Evolutionary conservation across 2,329 filamentous ascomycete genomes (phyloP).

Genomic region (Pyrenochaeta sp.): DNA sequence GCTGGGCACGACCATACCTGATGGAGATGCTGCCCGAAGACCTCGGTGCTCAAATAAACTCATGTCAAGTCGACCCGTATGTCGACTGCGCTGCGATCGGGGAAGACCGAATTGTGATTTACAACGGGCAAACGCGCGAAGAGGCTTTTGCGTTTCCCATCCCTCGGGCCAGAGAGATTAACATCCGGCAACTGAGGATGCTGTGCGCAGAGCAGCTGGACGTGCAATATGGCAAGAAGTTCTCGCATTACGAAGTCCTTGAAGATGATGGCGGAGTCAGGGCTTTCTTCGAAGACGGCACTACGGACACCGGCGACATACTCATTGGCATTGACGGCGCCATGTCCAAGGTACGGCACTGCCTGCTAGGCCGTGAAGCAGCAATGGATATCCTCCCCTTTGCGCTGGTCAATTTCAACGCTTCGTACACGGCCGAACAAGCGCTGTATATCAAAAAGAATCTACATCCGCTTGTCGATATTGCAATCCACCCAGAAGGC

Average conservation of each 20-base stretch:
- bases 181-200: slow-evolving; percentile 47
- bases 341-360: slow-evolving; percentile 35
- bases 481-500: slow-evolving; percentile 40
- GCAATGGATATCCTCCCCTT: slow-evolving; percentile 34
- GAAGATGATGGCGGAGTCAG: slow-evolving; percentile 35
- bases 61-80: slow-evolving; percentile 44
- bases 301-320: slow-evolving; percentile 27
- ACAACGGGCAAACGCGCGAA: slow-evolving; percentile 45
- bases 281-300: slow-evolving; percentile 34
- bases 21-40: slow-evolving; percentile 40
- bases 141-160: slow-evolving; percentile 45
- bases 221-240: slow-evolving; percentile 37
- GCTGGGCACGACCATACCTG: slow-evolving; percentile 44
- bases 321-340: slow-evolving; percentile 38
- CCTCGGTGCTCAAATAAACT: slow-evolving; percentile 30
- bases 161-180: slow-evolving; percentile 42
- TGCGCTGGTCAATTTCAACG: slow-evolving; percentile 41
- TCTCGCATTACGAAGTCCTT: slow-evolving; percentile 19
- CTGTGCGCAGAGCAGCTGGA: slow-evolving; percentile 46
- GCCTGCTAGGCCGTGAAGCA: slow-evolving; percentile 25
- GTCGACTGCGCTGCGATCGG: slow-evolving; percentile 35
- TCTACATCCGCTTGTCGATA: slow-evolving; percentile 39
- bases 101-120: slow-evolving; percentile 41
- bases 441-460: slow-evolving; percentile 32
- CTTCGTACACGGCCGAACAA: slow-evolving; percentile 32